Percentiles rank a stretch among this genome's conserved stretches.
Conservation (phyloP, 2,329 filamentous ascomycete species). For the Fusarium virguliforme region DNA sequence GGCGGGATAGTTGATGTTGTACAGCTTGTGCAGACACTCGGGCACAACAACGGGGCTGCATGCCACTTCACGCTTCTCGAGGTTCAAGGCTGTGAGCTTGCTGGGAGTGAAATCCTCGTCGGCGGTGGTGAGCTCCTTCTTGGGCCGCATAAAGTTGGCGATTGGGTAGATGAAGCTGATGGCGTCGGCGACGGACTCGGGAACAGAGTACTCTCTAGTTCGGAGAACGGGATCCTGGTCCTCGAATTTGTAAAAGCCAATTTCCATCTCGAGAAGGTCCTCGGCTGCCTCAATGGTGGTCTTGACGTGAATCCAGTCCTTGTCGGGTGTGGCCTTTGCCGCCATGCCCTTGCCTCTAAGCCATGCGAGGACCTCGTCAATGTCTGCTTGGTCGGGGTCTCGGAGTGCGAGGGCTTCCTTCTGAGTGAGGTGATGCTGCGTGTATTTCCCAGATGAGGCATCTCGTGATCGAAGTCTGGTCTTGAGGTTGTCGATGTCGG, state of each 20-base stretch:
- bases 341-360: constrained; percentile 58
- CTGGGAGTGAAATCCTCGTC: constrained; percentile 23
- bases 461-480: constrained; percentile 46
- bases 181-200: constrained; percentile 56
- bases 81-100: constrained; percentile 21
- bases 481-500: constrained; percentile 50
- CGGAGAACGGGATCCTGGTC: constrained; percentile 59
- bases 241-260: constrained; percentile 62
- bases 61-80: constrained; percentile 48
- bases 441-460: constrained; percentile 26
- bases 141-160: constrained; percentile 66
- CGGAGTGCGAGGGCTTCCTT: constrained; percentile 58
- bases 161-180: constrained; percentile 67
- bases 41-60: constrained; percentile 58
- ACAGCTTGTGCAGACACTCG: constrained; percentile 62
- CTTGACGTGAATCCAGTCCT: constrained; percentile 62
- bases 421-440: constrained; percentile 54
- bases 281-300: constrained; percentile 60
- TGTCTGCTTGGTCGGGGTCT: constrained; percentile 54
- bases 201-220: constrained; percentile 63
- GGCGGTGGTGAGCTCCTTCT: constrained; percentile 49
- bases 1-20: constrained; percentile 61
- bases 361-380: constrained; percentile 61
- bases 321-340: constrained; percentile 52
- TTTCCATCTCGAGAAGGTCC: constrained; percentile 59